A percentile compares a stretch with the other conserved stretches of the same genome.
Conservation (phyloP, 2,329 filamentous ascomycete species). For the Fusarium sp. region DNA sequence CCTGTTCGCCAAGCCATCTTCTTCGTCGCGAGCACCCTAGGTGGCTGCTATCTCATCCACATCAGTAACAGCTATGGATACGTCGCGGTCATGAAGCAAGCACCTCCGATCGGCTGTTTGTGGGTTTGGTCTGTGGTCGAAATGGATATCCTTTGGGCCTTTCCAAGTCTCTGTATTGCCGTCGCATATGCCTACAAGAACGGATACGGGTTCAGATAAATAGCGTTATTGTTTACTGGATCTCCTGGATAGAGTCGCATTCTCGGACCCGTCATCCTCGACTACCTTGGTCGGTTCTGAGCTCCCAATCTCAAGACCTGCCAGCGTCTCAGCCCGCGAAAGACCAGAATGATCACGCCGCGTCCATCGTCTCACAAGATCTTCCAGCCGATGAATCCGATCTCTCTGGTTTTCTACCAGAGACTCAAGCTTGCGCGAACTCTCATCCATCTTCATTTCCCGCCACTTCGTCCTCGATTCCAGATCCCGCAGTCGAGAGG, state of each 20-base stretch:
- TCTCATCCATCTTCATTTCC: constrained; percentile 47
- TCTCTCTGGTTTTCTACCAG: constrained; percentile 43
- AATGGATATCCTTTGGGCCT: constrained; percentile 75
- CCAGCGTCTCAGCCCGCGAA: constrained; percentile 28
- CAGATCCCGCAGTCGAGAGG: constrained; percentile 54
- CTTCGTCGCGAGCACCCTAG: constrained; percentile 66
- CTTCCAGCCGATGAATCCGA: constrained; percentile 39
- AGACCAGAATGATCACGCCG: constrained; percentile 18
- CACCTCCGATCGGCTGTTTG: constrained; percentile 86
- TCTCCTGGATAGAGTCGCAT: not conserved
- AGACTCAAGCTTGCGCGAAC: constrained; percentile 40
- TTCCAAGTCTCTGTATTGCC: constrained; percentile 62
- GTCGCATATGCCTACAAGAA: constrained; percentile 59
- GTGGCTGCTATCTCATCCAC: constrained; percentile 83
- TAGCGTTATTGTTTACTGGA: not conserved
- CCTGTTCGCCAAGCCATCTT: constrained; percentile 71
- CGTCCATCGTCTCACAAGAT: constrained; percentile 30
- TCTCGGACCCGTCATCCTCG: constrained; percentile 11
- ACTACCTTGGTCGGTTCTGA: constrained; percentile 11
- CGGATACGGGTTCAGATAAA: constrained; percentile 59
- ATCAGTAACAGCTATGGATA: constrained; percentile 85
- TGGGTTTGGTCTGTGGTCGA: constrained; percentile 97
- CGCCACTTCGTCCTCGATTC: constrained; percentile 49
- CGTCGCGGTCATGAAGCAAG: constrained; percentile 89
- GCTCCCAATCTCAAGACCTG: constrained; percentile 17